Percentiles rank a stretch among this genome's conserved stretches.
phyloP scores from a whole-genome alignment of 2,329 filamentous ascomycete genomes.

The Aspergillus luchuensis region DNA sequence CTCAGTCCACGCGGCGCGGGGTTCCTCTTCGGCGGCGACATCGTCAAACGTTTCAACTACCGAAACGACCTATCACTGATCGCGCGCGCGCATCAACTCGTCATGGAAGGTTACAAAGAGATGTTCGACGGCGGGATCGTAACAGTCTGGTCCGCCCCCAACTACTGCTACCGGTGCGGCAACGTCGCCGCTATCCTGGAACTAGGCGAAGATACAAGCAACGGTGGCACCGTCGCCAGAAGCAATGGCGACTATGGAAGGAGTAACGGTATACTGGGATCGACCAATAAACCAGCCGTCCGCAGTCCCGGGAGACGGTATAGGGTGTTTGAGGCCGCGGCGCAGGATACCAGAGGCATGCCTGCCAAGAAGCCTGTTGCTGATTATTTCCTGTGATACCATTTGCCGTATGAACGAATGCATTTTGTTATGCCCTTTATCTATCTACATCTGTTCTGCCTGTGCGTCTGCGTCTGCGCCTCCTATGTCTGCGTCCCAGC shows the following conservation, averaged over 20 bases:
- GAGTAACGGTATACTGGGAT: conserved; percentile 53
- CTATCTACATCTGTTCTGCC: neutral
- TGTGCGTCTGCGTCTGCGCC: neutral
- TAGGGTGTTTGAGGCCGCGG: conserved; percentile 92
- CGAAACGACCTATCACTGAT: conserved; percentile 90
- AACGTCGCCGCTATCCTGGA: conserved; percentile 96
- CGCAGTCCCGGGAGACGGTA: conserved; percentile 84
- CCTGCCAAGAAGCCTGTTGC: conserved; percentile 97
- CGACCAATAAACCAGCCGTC: conserved; percentile 48
- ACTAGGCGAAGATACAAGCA: conserved; percentile 82
- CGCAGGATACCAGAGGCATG: conserved; percentile 95
- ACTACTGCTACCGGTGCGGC: conserved; percentile 94
- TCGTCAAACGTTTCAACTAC: conserved; percentile 95
- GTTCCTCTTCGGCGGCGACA: conserved; percentile 93
- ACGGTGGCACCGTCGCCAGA: conserved; percentile 67
- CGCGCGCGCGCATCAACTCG: conserved; percentile 90
- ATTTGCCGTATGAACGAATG: neutral
- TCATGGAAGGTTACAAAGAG: conserved; percentile 99
- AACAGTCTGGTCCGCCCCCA: conserved; percentile 97
- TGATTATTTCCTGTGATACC: conserved; percentile 77
- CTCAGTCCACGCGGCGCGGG: conserved; percentile 90
- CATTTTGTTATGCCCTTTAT: neutral
- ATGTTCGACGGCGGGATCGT: conserved; percentile 97
- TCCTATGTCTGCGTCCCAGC: neutral
- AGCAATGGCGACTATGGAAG: conserved; percentile 55